A percentile compares a stretch with the other conserved stretches of the same genome.
Conservation (phyloP, 2,329 filamentous ascomycete species). For the Cytospora piceae region DNA sequence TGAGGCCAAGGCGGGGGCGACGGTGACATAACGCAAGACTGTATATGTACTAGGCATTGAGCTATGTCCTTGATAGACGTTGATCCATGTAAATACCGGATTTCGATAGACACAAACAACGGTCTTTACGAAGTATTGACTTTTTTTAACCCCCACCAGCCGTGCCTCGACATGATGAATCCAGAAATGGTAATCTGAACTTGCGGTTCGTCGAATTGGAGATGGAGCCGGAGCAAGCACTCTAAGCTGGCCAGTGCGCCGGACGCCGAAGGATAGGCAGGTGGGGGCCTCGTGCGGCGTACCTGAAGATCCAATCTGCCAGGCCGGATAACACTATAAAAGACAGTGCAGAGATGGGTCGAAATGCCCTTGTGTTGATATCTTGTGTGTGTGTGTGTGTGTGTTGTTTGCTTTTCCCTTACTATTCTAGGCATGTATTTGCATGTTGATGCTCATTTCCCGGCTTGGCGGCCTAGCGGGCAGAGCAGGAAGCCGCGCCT, state of each 20-base stretch:
- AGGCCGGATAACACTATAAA: background rate
- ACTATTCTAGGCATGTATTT: background rate
- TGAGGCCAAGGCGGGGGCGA: background rate
- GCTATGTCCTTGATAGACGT: too few relatives aligned
- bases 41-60: background rate
- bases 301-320: conserved; percentile 3
- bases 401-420: background rate
- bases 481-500: background rate
- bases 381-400: background rate
- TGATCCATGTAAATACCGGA: background rate
- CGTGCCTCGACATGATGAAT: background rate
- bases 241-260: background rate
- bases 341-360: too few relatives aligned
- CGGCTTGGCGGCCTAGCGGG: background rate
- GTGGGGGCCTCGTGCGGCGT: background rate
- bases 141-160: background rate
- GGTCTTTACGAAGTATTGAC: background rate
- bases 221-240: background rate
- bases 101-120: background rate
- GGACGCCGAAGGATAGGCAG: background rate
- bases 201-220: background rate
- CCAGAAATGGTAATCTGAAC: background rate
- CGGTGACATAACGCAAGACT: background rate
- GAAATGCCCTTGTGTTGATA: too few relatives aligned
- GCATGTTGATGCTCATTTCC: conserved; percentile 29